Evolutionary conservation across 2,329 filamentous ascomycete species (phyloP), one percentile per base, ranked within the genome.

Genomic region (Pseudogymnoascus sp.): DNA sequence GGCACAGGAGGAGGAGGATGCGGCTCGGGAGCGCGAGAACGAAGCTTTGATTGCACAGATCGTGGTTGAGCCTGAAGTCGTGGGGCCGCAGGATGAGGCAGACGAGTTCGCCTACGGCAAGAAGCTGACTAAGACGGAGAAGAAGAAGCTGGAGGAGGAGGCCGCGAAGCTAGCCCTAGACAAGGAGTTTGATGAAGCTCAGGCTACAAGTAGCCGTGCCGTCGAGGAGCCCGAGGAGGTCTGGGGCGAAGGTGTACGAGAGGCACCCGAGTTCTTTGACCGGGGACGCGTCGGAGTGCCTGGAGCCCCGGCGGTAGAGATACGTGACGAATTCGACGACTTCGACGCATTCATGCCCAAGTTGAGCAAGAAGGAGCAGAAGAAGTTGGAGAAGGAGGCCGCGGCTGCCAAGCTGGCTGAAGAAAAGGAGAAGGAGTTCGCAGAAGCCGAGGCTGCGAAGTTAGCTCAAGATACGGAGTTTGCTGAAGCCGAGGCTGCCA

Each of bases 331-430:
- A 19, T 56, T 56, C 5, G 69, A 70, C 29, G 72, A 71, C 7
- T 67, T 65, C 66, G 66, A 63, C 10, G 67, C 68, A 29, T 66
- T 66, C 21, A 64, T 74, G 14, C 64, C 67, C 7, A 78, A 75
- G 63, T 66, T 77, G 47, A 80, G 74, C 70, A 81, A 79, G 69
- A 82, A 81, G 70, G 79, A 81, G 65, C 77, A 77, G 68, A 80
- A 79, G 70, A 80, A 77, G 72, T 73, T 61, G n/a, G 59, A 61
- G 19, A 61, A 61, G 59, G 35, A 56, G n/a, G 50, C 50, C 1
- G 50, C 50, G n/a, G 50, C 50, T 7, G 33, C 59, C 26, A 56
- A 56, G 14, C 26, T 56, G 5, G 50, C 26, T 4, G 26, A 56
- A 7, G 26, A 56, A n/a, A 24, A 38, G 38, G 24, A 26, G 24